A percentile compares a stretch with the other conserved stretches of the same genome.
Evolutionary conservation across 2,329 filamentous ascomycete genomes (phyloP).

Genomic region (Diaporthe citrichinensis): DNA sequence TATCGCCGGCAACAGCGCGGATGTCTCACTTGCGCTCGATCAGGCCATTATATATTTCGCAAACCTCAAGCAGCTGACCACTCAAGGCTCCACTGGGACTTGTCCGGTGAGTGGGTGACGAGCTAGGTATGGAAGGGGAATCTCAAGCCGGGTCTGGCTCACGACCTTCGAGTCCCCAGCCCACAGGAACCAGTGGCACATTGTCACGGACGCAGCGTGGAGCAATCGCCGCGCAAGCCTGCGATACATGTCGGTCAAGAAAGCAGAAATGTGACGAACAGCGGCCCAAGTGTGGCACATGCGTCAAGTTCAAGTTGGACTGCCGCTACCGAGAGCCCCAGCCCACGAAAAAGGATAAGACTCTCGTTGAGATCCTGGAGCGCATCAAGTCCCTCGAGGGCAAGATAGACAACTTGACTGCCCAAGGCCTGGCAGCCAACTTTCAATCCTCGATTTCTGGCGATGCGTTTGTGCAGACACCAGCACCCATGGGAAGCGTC

Average conservation of each 20-base stretch:
- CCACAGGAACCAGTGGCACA: constrained; percentile 21
- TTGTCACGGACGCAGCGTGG: constrained; percentile 59
- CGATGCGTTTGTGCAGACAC: constrained; percentile 34
- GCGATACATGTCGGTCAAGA: constrained; percentile 70
- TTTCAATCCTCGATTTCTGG: constrained; percentile 36
- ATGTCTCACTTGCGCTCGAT: constrained; percentile 28
- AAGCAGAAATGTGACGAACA: constrained; percentile 77
- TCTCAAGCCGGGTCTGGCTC: constrained; percentile 17
- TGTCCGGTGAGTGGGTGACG: constrained; percentile 3
- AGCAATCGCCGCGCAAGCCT: constrained; percentile 68
- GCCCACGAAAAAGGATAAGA: constrained; percentile 76
- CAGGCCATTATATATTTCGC: not conserved
- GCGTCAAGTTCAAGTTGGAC: constrained; percentile 68
- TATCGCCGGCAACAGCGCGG: not conserved
- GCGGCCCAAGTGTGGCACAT: constrained; percentile 72
- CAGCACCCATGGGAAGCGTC: constrained; percentile 24
- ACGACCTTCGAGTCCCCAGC: constrained; percentile 30
- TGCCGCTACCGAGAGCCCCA: constrained; percentile 73
- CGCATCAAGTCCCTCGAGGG: constrained; percentile 67
- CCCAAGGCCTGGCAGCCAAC: constrained; percentile 47
- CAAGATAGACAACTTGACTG: constrained; percentile 64
- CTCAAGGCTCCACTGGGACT: not conserved
- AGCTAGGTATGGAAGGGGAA: constrained; percentile 24
- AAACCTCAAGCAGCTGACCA: constrained; percentile 23
- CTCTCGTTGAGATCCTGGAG: constrained; percentile 72